Conservation (phyloP, 2,329 filamentous ascomycete species). For the Macrophomina pseudophaseolina region DNA sequence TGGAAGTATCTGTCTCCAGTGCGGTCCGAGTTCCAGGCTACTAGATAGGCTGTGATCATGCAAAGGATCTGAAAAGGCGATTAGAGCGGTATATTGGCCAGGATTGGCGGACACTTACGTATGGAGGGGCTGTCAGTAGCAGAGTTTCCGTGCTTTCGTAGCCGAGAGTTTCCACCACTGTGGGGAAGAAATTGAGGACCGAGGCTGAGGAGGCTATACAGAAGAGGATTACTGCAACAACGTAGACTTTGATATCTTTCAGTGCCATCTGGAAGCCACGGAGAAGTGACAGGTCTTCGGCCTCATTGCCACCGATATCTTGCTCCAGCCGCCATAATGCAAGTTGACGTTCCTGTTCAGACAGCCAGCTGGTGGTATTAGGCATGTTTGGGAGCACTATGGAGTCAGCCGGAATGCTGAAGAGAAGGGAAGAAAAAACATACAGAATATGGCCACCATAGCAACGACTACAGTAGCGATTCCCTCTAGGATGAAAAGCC, state of each 20-base stretch:
- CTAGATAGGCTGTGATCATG: constrained; percentile 10
- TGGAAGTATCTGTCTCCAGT: constrained; percentile 8
- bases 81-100: background rate
- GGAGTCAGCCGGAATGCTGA: constrained; percentile 53
- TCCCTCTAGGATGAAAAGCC: constrained; percentile 19
- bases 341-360: constrained; percentile 45
- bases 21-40: constrained; percentile 27
- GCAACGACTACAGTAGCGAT: constrained; percentile 32
- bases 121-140: constrained; percentile 33
- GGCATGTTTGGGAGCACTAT: constrained; percentile 70
- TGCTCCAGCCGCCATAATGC: constrained; percentile 44
- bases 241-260: constrained; percentile 10
- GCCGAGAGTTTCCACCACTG: constrained; percentile 45
- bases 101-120: constrained; percentile 30
- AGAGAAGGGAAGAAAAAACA: constrained; percentile 65
- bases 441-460: constrained; percentile 29
- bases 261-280: background rate
- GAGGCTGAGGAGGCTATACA: constrained; percentile 26
- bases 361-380: constrained; percentile 49
- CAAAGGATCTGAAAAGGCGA: background rate
- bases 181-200: constrained; percentile 41
- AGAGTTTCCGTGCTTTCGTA: constrained; percentile 44
- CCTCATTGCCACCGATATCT: constrained; percentile 38
- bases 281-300: background rate
- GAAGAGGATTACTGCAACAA: constrained; percentile 10